Percentiles rank a stretch among this genome's conserved stretches.
phyloP scores from a whole-genome alignment of 2,329 filamentous ascomycete species.

The Claviceps quebecensis region DNA sequence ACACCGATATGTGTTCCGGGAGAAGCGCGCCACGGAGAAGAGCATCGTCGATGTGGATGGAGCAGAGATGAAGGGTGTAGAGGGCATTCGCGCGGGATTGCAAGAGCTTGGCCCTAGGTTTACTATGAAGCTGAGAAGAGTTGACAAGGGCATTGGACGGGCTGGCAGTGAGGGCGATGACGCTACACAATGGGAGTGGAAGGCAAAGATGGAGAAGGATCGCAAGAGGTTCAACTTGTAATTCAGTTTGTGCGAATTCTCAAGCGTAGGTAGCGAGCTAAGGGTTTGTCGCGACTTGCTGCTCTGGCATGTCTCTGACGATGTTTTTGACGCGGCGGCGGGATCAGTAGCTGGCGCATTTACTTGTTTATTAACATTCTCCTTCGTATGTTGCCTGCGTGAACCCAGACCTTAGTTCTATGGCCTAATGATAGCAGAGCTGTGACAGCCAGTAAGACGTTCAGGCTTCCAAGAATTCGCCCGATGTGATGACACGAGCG shows the following conservation, averaged over 20 bases:
- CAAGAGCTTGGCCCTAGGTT: slow-evolving; percentile 77
- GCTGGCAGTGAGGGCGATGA: slow-evolving; percentile 54
- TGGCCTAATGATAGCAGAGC: no score
- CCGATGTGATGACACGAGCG: no score
- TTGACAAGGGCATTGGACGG: slow-evolving; percentile 73
- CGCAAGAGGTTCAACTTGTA: slow-evolving; percentile 88
- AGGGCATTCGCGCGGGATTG: slow-evolving; percentile 71
- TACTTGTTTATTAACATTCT: no score
- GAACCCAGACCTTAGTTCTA: no score
- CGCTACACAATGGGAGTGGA: slow-evolving; percentile 93
- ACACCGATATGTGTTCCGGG: slow-evolving; percentile 84
- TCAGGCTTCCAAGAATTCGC: no score
- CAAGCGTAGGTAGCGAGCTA: no score
- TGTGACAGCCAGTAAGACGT: no score
- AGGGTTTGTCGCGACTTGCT: no score
- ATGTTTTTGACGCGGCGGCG: no score
- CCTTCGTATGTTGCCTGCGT: no score
- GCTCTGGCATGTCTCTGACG: no score
- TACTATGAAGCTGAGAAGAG: slow-evolving; percentile 67
- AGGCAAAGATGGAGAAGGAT: slow-evolving; percentile 85
- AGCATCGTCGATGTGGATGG: slow-evolving; percentile 70
- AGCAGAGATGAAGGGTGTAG: slow-evolving; percentile 68
- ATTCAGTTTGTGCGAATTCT: background rate
- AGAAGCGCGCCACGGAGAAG: slow-evolving; percentile 79
- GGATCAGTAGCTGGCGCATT: no score